Conservation (phyloP, 75 land plant genomes). For the Pseudotsuga menziesii region DNA sequence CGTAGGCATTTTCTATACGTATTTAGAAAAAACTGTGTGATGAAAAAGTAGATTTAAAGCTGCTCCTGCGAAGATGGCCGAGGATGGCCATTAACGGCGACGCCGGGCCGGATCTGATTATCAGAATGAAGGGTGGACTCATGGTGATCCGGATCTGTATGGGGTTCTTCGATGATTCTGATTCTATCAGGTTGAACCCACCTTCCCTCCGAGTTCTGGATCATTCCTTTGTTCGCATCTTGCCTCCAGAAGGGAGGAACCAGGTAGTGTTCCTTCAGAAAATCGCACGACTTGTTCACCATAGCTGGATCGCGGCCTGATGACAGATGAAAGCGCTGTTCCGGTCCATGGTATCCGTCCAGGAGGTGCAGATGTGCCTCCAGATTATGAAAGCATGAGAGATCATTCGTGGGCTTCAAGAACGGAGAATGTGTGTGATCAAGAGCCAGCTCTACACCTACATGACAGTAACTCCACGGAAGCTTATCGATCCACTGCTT, state of each 20-base stretch:
- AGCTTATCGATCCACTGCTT: constrained; percentile 7
- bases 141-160: background rate
- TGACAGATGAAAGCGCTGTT: constrained; percentile 17
- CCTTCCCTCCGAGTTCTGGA: constrained; percentile 29
- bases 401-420: constrained; percentile 23
- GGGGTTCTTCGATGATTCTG: background rate
- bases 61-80: no score
- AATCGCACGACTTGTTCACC: constrained; percentile 58
- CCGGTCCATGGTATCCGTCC: constrained; percentile 60
- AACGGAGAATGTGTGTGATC: constrained; percentile 49
- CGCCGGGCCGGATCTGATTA: no score
- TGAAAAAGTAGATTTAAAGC: no score
- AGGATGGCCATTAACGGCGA: no score
- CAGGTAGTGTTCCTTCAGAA: constrained; percentile 25
- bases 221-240: constrained; percentile 63
- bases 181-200: constrained; percentile 51
- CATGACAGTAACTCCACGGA: constrained; percentile 53
- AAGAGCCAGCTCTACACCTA: constrained; percentile 51
- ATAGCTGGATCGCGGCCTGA: constrained; percentile 47
- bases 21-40: background rate
- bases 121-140: no score
- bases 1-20: no score
- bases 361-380: constrained; percentile 72
- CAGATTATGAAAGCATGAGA: constrained; percentile 46
- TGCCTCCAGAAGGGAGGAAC: constrained; percentile 61